Evolutionary conservation across 164 flowering plant species (phyloP).

Genomic region (Piper longum): DNA sequence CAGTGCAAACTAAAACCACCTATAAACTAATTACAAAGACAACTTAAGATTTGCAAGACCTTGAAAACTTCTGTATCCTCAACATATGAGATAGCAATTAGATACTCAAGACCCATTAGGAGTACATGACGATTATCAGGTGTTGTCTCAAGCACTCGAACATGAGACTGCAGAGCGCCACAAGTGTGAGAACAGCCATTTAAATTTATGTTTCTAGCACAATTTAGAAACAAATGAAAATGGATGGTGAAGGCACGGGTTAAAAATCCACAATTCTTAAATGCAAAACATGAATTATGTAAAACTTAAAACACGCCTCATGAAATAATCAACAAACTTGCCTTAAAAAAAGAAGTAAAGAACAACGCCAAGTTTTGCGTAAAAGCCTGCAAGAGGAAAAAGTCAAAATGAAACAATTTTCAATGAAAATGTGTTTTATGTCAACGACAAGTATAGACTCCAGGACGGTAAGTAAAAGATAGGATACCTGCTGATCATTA

Average conservation of each 20-base stretch:
- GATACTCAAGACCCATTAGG: conserved; percentile 82
- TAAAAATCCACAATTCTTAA: background rate
- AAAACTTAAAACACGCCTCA: background rate
- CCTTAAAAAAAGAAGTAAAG: conserved; percentile 93
- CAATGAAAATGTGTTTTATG: no score
- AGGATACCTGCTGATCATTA: conserved; percentile 70
- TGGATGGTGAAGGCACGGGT: background rate
- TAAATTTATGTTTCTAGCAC: background rate
- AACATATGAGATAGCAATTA: conserved; percentile 82
- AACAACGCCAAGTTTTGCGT: conserved; percentile 90
- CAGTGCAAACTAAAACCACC: background rate
- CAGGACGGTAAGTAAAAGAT: background rate
- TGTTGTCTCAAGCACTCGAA: conserved; percentile 62
- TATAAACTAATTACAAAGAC: background rate
- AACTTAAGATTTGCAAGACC: conserved; percentile 22
- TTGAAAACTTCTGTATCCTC: conserved; percentile 98
- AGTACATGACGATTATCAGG: conserved; percentile 58
- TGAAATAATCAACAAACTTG: conserved; percentile 6
- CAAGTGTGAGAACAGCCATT: background rate
- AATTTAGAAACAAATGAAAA: no score
- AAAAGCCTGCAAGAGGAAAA: conserved; percentile 54
- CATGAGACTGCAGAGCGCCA: conserved; percentile 52
- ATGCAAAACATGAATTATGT: background rate
- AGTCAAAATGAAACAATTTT: background rate
- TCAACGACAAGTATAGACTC: background rate